phyloP scores from a whole-genome alignment of 2,329 filamentous ascomycete genomes.

The Exserohilum rostratum region DNA sequence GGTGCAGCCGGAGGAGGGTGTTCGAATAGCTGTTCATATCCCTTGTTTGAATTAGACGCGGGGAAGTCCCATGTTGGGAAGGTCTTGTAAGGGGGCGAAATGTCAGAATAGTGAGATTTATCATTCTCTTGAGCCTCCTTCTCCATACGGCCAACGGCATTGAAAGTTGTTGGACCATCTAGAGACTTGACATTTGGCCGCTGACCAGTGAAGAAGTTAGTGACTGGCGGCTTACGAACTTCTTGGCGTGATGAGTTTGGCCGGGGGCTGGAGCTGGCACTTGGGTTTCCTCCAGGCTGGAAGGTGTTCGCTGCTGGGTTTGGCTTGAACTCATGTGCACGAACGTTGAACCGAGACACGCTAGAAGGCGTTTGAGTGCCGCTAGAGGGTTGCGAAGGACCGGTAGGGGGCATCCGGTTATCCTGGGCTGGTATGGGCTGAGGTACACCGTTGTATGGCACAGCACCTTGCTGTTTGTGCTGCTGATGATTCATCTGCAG shows the following conservation, averaged over 20 bases:
- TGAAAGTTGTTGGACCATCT: slow-evolving; percentile 62
- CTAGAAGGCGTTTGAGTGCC: slow-evolving; percentile 61
- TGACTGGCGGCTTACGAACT: slow-evolving; percentile 42
- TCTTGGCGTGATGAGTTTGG: slow-evolving; percentile 52
- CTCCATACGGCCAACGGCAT: slow-evolving; percentile 72
- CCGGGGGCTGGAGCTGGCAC: slow-evolving; percentile 74
- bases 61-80: slow-evolving; percentile 81
- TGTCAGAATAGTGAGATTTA: slow-evolving; percentile 72
- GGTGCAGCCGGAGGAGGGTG: slow-evolving; percentile 62
- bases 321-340: slow-evolving; percentile 79
- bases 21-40: slow-evolving; percentile 82
- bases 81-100: slow-evolving; percentile 84
- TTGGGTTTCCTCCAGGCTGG: slow-evolving; percentile 69
- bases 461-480: slow-evolving; percentile 52
- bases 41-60: slow-evolving; percentile 74
- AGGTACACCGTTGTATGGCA: slow-evolving; percentile 57
- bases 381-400: slow-evolving; percentile 64
- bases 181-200: slow-evolving; percentile 65
- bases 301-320: slow-evolving; percentile 82
- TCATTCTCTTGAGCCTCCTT: slow-evolving; percentile 63
- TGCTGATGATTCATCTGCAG: slow-evolving; percentile 60
- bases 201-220: slow-evolving; percentile 68
- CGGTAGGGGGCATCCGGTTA: slow-evolving; percentile 73
- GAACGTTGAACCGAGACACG: slow-evolving; percentile 64
- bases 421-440: slow-evolving; percentile 67